Conservation (phyloP, 129 eudicot species). For the Escallonia rubra region DNA sequence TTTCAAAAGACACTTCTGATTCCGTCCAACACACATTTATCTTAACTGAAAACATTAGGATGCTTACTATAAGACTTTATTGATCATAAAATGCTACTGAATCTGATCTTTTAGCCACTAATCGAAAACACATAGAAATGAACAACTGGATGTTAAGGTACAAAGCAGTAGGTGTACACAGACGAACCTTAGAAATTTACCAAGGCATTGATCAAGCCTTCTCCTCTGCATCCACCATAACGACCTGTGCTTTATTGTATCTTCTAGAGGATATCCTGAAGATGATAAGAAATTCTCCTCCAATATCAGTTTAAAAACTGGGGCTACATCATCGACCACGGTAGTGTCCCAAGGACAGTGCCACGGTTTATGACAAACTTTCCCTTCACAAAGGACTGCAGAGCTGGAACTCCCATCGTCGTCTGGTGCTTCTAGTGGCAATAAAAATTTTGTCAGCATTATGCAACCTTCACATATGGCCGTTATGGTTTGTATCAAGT, state of each 20-base stretch:
- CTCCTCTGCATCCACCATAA: constrained; percentile 78
- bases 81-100: no score
- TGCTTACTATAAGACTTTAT: no score
- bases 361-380: constrained; percentile 45
- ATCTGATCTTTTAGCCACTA: background rate
- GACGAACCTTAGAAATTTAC: constrained; percentile 56
- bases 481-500: background rate
- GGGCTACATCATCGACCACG: constrained; percentile 76
- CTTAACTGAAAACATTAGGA: no score
- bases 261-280: constrained; percentile 44
- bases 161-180: background rate
- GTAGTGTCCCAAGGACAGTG: constrained; percentile 86
- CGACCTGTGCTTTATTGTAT: constrained; percentile 52
- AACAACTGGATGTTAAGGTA: background rate
- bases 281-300: constrained; percentile 69
- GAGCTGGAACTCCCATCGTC: constrained; percentile 47
- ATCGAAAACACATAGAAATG: background rate
- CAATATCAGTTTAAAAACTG: constrained; percentile 58
- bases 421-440: constrained; percentile 31
- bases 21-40: no score
- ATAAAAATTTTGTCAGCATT: constrained; percentile 16
- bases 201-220: constrained; percentile 60
- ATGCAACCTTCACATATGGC: constrained; percentile 12
- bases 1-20: no score
- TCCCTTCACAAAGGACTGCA: constrained; percentile 22